Evolutionary conservation across 2,329 filamentous ascomycete genomes (phyloP).

Genomic region (Calonectria montana): DNA sequence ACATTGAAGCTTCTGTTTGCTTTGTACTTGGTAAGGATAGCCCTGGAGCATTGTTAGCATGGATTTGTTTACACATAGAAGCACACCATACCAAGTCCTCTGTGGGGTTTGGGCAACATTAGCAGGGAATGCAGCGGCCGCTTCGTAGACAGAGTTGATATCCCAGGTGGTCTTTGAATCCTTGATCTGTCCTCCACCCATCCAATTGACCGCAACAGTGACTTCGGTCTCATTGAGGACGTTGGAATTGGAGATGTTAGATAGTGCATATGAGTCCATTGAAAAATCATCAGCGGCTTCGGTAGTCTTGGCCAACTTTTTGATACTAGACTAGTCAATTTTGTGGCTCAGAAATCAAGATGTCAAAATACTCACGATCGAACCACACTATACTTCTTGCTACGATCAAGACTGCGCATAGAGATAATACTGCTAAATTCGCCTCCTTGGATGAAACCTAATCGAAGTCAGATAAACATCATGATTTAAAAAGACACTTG

Average conservation of each 20-base stretch:
- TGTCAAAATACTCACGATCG: neutral
- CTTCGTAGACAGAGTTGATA: neutral
- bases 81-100: neutral
- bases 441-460: neutral
- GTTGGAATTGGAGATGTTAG: neutral
- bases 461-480: neutral
- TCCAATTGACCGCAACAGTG: neutral
- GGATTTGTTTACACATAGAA: neutral
- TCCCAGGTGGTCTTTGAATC: neutral
- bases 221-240: neutral
- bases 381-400: neutral
- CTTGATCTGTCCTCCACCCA: neutral
- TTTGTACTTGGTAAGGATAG: neutral
- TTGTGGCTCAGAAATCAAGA: neutral
- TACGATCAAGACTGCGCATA: neutral
- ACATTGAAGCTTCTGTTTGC: neutral
- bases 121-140: neutral
- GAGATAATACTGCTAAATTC: neutral
- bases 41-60: neutral
- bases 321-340: neutral
- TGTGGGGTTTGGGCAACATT: neutral
- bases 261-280: neutral
- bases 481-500: accelerated
- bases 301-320: neutral
- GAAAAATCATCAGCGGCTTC: neutral